Evolutionary conservation across 352 stramenopile genomes (phyloP).

Genomic region (Aphanomyces invadans): DNA sequence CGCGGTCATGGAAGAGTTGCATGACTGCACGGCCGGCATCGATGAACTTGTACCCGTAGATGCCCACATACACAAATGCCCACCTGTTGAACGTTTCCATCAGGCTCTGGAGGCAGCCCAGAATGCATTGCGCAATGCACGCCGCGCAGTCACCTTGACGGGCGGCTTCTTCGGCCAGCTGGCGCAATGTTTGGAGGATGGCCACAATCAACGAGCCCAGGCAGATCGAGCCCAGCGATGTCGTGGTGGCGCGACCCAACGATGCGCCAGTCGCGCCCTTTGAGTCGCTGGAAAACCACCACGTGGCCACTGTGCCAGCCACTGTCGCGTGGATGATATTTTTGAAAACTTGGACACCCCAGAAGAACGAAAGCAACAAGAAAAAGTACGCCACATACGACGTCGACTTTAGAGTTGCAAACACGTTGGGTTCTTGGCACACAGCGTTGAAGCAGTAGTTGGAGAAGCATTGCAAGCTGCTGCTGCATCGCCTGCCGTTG

Average conservation of each 20-base stretch:
- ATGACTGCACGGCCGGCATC: conserved; percentile 90
- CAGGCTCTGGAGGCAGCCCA: conserved; percentile 73
- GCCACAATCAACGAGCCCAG: conserved; percentile 91
- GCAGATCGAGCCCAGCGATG: conserved; percentile 93
- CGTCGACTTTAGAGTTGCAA: conserved; percentile 4
- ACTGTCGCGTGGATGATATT: conserved; percentile 92
- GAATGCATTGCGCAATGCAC: conserved; percentile 78
- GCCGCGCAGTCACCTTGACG: conserved; percentile 59
- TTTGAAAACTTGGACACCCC: conserved; percentile 83
- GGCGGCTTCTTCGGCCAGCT: conserved; percentile 60
- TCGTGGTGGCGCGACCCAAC: conserved; percentile 80
- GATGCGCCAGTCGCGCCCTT: conserved; percentile 72
- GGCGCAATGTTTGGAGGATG: conserved; percentile 84
- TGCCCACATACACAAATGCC: conserved; percentile 92
- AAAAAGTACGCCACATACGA: conserved; percentile 59
- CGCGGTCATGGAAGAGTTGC: conserved; percentile 86
- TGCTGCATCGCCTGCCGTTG: conserved; percentile 28
- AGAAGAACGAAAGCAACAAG: conserved; percentile 92
- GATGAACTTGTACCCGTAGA: conserved; percentile 92
- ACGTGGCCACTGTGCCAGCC: conserved; percentile 89
- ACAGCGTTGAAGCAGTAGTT: conserved; percentile 30
- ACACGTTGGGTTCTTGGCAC: conserved; percentile 24
- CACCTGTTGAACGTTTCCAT: conserved; percentile 92
- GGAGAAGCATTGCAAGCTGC: conserved; percentile 36
- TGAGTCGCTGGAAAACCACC: conserved; percentile 90